Conservation (phyloP, 176 grass and related monocot genomes). For the Musa troglodytarum region DNA sequence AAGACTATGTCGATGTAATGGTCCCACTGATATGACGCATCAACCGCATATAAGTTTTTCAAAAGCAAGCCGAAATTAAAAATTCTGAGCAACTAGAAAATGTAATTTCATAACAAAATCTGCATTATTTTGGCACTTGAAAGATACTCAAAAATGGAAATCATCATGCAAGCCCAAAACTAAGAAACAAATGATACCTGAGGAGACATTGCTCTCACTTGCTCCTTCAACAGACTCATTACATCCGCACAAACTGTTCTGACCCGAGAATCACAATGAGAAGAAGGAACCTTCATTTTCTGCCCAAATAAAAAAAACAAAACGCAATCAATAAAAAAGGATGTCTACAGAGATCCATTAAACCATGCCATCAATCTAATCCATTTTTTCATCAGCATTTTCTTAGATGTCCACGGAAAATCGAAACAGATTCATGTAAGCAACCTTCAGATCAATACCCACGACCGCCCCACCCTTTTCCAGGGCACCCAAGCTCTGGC, state of each 20-base stretch:
- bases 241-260: constrained; percentile 56
- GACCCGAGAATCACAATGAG: constrained; percentile 68
- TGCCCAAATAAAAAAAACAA: constrained; percentile 48
- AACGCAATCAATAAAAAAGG: constrained; percentile 6
- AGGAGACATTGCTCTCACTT: constrained; percentile 48
- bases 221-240: constrained; percentile 59
- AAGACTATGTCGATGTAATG: too few species aligned
- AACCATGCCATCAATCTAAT: neutral
- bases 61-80: too few species aligned
- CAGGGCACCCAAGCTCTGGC: constrained; percentile 62
- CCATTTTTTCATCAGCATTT: neutral
- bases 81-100: too few species aligned
- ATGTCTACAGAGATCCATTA: neutral
- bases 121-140: too few species aligned
- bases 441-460: constrained; percentile 73
- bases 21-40: too few species aligned
- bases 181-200: constrained; percentile 33
- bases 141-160: too few species aligned
- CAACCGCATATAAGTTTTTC: too few species aligned
- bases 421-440: neutral
- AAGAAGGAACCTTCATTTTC: constrained; percentile 77
- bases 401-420: neutral
- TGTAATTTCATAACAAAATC: too few species aligned
- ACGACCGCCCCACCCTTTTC: constrained; percentile 59
- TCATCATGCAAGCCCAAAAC: neutral